Percentiles rank a stretch among this genome's conserved stretches.
Conservation (phyloP, 768 basidiomycete genomes). For the Trametes coccinea region DNA sequence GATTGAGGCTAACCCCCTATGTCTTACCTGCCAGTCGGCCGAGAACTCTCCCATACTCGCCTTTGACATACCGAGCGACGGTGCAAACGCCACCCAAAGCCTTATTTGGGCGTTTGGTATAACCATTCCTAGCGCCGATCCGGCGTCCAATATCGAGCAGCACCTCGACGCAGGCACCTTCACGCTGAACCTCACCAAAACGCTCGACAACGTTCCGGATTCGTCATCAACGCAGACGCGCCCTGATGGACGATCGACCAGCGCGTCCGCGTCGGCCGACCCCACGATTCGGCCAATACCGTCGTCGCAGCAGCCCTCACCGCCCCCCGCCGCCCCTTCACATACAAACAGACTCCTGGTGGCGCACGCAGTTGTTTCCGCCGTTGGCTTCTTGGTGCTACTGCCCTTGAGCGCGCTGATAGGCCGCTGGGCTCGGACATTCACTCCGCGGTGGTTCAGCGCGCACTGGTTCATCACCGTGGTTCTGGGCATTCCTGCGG, state of each 20-base stretch:
- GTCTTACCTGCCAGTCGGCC: constrained; percentile 14
- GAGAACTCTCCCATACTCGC: constrained; percentile 31
- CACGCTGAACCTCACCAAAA: constrained; percentile 37
- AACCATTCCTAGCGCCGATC: constrained; percentile 32
- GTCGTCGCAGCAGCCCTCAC: constrained; percentile 23
- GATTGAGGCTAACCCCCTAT: background rate
- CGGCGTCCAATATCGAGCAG: constrained; percentile 34
- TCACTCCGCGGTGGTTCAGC: constrained; percentile 57
- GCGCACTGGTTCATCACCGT: constrained; percentile 53
- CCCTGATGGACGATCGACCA: background rate
- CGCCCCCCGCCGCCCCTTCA: constrained; percentile 16
- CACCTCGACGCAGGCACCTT: constrained; percentile 40
- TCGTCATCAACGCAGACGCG: constrained; percentile 20
- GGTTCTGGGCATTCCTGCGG: constrained; percentile 48
- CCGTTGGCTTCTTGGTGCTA: constrained; percentile 56
- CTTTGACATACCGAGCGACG: constrained; percentile 35
- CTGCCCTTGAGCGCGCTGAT: constrained; percentile 54
- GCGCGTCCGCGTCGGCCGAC: background rate
- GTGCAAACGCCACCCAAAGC: constrained; percentile 27
- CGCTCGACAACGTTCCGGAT: constrained; percentile 11
- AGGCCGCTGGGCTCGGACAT: constrained; percentile 54
- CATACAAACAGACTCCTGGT: constrained; percentile 36
- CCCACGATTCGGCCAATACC: background rate
- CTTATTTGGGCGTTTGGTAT: constrained; percentile 43
- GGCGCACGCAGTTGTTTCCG: constrained; percentile 53